Evolutionary conservation across 148 eudicot species (phyloP).

Genomic region (Persicaria maculosa): DNA sequence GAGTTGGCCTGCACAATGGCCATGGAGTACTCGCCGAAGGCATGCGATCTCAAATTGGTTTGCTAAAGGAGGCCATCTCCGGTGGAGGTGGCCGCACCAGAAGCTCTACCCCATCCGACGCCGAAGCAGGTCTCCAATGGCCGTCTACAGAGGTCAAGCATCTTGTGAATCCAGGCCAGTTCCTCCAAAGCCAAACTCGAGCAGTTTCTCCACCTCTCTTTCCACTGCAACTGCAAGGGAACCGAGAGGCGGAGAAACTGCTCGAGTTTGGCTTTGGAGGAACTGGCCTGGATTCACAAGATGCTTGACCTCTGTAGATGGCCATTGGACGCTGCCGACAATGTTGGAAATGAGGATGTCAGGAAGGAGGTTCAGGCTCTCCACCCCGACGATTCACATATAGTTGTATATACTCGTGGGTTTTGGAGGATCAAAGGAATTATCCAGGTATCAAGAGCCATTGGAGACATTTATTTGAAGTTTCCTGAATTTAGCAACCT

Average conservation of each 20-base stretch:
- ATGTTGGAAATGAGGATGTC: constrained; percentile 45
- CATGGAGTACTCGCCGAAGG: constrained; percentile 76
- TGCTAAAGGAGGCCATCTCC: constrained; percentile 57
- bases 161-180: constrained; percentile 7
- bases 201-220: not conserved
- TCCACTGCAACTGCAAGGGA: not conserved
- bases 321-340: constrained; percentile 39
- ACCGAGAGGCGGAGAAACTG: not conserved
- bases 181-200: not conserved
- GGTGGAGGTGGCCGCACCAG: constrained; percentile 33
- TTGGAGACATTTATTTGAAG: constrained; percentile 62
- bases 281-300: constrained; percentile 2
- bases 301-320: constrained; percentile 21
- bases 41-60: constrained; percentile 62
- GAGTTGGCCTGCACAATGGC: constrained; percentile 91
- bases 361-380: constrained; percentile 50
- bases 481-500: constrained; percentile 42
- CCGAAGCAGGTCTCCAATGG: constrained; percentile 28
- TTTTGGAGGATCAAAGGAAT: constrained; percentile 71
- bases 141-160: constrained; percentile 21
- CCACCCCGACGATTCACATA: constrained; percentile 50
- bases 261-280: not conserved
- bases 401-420: constrained; percentile 42
- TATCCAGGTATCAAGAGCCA: constrained; percentile 68
- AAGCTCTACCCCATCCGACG: constrained; percentile 20